A percentile compares a stretch with the other conserved stretches of the same genome.
Evolutionary conservation across 768 basidiomycete genomes (phyloP).

Genomic region (Tulasnella sp.): DNA sequence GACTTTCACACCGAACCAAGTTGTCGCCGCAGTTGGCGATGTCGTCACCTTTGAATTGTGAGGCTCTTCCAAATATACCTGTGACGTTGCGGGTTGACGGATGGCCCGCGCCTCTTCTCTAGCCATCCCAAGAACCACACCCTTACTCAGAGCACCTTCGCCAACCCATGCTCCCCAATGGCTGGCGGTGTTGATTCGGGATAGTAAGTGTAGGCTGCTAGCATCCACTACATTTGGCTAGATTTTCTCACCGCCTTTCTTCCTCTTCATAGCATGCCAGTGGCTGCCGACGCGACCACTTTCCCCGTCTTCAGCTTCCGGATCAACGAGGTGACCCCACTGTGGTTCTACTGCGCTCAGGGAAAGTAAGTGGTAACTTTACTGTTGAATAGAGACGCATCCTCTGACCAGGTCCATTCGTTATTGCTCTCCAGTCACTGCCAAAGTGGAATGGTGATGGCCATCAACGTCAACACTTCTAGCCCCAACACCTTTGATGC

Average conservation of each 20-base stretch:
- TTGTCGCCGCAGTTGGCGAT: slow-evolving; percentile 47
- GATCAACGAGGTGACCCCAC: slow-evolving; percentile 22
- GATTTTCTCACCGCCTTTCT: background rate
- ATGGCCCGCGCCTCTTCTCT: background rate
- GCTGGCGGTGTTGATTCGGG: slow-evolving; percentile 28
- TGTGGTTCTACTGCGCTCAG: slow-evolving; percentile 31
- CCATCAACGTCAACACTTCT: slow-evolving; percentile 27
- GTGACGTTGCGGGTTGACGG: background rate
- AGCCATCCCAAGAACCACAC: slow-evolving; percentile 32
- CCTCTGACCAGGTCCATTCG: background rate
- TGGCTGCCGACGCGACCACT: slow-evolving; percentile 24
- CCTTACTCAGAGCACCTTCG: slow-evolving; percentile 52
- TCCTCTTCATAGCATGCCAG: slow-evolving; percentile 20
- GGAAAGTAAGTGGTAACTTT: background rate
- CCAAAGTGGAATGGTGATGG: slow-evolving; percentile 28
- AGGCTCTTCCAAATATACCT: slow-evolving; percentile 35
- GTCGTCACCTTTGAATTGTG: slow-evolving; percentile 51
- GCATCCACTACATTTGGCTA: background rate
- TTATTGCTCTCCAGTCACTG: slow-evolving; percentile 17
- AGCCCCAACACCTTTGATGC: slow-evolving; percentile 28
- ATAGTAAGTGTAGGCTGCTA: slow-evolving; percentile 6
- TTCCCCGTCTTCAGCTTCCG: slow-evolving; percentile 29
- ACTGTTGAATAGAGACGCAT: background rate
- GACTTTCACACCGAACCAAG: slow-evolving; percentile 47
- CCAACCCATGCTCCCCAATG: slow-evolving; percentile 24